A percentile compares a stretch with the other conserved stretches of the same genome.
phyloP scores from a whole-genome alignment of 2,329 filamentous ascomycete genomes.

The Dothistroma septosporum region DNA sequence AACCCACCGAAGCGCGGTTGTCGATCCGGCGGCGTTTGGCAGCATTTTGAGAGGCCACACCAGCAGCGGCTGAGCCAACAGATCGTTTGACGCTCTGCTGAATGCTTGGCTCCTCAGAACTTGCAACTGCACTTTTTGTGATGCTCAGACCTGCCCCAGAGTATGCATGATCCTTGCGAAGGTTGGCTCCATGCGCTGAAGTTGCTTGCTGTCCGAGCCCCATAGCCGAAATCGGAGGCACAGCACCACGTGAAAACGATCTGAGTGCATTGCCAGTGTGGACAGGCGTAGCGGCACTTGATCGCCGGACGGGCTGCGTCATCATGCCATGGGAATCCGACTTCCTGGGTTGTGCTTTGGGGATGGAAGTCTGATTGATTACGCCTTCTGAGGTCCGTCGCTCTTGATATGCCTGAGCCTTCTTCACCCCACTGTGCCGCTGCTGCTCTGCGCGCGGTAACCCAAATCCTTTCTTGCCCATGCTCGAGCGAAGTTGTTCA shows the following conservation, averaged over 20 bases:
- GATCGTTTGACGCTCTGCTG: background rate
- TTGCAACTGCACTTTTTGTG: background rate
- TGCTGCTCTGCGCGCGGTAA: background rate
- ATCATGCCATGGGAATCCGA: background rate
- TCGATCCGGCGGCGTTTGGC: constrained; percentile 1
- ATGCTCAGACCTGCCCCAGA: background rate
- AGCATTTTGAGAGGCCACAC: constrained; percentile 5
- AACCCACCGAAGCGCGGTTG: background rate
- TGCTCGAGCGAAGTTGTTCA: background rate
- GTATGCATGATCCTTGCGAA: background rate
- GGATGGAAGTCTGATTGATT: background rate
- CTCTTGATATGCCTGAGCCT: background rate
- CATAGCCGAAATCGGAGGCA: background rate
- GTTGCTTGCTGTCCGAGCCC: background rate
- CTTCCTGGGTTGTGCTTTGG: background rate
- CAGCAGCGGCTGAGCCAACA: background rate
- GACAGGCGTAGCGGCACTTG: background rate
- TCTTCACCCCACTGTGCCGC: background rate
- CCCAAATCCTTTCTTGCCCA: background rate
- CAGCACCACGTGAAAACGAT: background rate
- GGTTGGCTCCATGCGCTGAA: background rate
- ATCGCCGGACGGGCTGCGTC: background rate
- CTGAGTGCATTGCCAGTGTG: background rate
- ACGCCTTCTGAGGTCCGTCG: background rate
- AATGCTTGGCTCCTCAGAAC: background rate